Evolutionary conservation across 1,284 basidiomycete species (phyloP), one percentile per base, ranked within the genome.

Genomic region (Xerocomus minutiporus): DNA sequence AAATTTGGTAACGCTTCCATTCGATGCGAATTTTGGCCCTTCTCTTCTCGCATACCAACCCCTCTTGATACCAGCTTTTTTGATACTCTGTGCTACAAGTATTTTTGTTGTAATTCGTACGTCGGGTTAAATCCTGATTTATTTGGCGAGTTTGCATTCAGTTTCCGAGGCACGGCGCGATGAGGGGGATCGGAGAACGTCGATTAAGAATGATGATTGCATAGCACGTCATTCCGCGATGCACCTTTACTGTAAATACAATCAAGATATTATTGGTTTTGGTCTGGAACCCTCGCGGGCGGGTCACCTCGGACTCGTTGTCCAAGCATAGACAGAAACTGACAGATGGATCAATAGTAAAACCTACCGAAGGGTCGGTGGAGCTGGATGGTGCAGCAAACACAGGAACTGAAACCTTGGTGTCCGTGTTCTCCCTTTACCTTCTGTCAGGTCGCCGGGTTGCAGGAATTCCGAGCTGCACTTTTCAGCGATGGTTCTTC

Each of bases 181-280:
- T 50, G 26, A 50, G 49, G 49, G 31, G 35, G 25, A 46, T 29
- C 25, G 28, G 41, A 17, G 23, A 11, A n/a, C n/a, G n/a, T 26
- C 34, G 35, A 36, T 29, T 23, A 23, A n/a, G 35, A 25, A 31
- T 35, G 25, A 35, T 28, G 25, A 46, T 40, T 45, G 51, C 46
- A 46, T 51, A 40, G 26, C 15, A 8, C 20, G 17, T 43, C 28
- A 29, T 34, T 34, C 31, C 13, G 35, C 34, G 38, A 20, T 34
- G 47, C 23, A 13, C 44, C 46, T 36, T 38, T 31, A 31, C 6
- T 20, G 9, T 31, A 48, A 59, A 59, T 47, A 49, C 26, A 39
- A 39, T 39, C 20, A 23, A 3, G 20, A 36, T 39, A 23, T 12
- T 23, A 39, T 23, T 39, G 20, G 38, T 36, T 13, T 17, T 20